Percentiles rank a stretch among this genome's conserved stretches.
Conservation (phyloP, 75 land plant species). For the Sequoia sempervirens region DNA sequence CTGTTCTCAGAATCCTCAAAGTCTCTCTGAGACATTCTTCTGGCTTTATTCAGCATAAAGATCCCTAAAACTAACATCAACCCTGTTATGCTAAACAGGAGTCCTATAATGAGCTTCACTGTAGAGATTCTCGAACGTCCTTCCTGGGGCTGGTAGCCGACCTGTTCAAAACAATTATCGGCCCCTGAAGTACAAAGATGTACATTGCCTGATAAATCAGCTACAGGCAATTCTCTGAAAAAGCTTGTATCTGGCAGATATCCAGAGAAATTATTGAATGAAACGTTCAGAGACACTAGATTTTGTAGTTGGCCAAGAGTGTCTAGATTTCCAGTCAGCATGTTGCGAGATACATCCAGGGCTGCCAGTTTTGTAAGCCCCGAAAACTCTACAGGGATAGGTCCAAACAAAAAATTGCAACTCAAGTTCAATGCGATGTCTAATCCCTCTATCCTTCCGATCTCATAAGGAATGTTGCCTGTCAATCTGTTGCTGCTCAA, state of each 20-base stretch:
- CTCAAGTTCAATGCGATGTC: slow-evolving; percentile 32
- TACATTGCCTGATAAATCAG: slow-evolving; percentile 26
- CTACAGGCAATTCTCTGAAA: slow-evolving; percentile 33
- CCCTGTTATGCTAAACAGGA: slow-evolving; percentile 4
- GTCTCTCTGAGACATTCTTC: neutral
- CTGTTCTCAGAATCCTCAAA: slow-evolving; percentile 5
- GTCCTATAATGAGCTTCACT: slow-evolving; percentile 6
- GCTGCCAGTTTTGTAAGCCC: slow-evolving; percentile 15
- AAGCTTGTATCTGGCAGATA: slow-evolving; percentile 36
- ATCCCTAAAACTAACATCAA: neutral
- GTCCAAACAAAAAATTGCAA: slow-evolving; percentile 29
- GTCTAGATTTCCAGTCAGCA: slow-evolving; percentile 24
- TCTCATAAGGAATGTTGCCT: slow-evolving; percentile 32
- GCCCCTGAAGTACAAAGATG: slow-evolving; percentile 34
- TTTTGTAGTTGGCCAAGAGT: slow-evolving; percentile 26
- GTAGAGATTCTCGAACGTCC: neutral
- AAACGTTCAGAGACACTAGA: slow-evolving; percentile 44
- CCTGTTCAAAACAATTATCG: slow-evolving; percentile 21
- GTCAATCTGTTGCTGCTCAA: slow-evolving; percentile 33
- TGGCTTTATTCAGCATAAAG: slow-evolving; percentile 5
- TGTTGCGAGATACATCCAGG: slow-evolving; percentile 47
- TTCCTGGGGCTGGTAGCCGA: neutral
- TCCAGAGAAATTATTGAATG: slow-evolving; percentile 63
- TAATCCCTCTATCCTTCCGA: slow-evolving; percentile 28
- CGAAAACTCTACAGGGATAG: slow-evolving; percentile 24